Percentiles rank a stretch among this genome's conserved stretches.
Evolutionary conservation across 2,329 filamentous ascomycete species (phyloP).

Genomic region (Thermoascus crustaceus): DNA sequence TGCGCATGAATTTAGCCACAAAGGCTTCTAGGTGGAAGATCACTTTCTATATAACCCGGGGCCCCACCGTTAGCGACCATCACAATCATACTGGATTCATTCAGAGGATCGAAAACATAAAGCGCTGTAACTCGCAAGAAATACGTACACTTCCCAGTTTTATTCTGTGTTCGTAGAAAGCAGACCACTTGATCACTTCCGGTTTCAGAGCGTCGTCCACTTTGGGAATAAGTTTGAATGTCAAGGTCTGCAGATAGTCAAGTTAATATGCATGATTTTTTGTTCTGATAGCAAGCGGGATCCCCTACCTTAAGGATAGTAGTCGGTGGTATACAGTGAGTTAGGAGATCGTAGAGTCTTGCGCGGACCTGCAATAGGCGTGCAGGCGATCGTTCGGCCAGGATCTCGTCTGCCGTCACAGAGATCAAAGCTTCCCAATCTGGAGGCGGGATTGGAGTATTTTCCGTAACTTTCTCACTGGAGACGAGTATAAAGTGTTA

Average conservation of each 20-base stretch:
- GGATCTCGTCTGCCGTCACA: constrained; percentile 85
- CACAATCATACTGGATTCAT: no score
- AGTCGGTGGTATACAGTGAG: constrained; percentile 92
- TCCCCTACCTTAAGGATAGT: constrained; percentile 68
- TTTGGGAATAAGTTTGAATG: constrained; percentile 80
- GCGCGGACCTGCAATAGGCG: constrained; percentile 80
- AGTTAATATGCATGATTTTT: background rate
- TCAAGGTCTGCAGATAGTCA: constrained; percentile 54
- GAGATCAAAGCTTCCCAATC: constrained; percentile 93
- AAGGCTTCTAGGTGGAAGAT: constrained; percentile 98
- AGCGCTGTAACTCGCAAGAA: background rate
- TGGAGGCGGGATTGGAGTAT: constrained; percentile 82
- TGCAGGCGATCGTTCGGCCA: constrained; percentile 84
- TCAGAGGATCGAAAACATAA: constrained; percentile 4
- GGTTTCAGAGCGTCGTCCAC: constrained; percentile 85
- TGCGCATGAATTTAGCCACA: constrained; percentile 96
- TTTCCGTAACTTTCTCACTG: constrained; percentile 84
- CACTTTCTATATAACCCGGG: constrained; percentile 67
- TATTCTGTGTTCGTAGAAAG: constrained; percentile 94
- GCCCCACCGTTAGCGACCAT: no score
- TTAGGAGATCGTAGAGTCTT: constrained; percentile 93
- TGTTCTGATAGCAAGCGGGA: background rate
- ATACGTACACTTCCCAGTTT: constrained; percentile 61
- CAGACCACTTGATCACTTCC: constrained; percentile 90
- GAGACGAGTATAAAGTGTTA: constrained; percentile 3